Evolutionary conservation across 225 moss, liverwort and hornwort species (phyloP).

Genomic region (Polytrichum commune): DNA sequence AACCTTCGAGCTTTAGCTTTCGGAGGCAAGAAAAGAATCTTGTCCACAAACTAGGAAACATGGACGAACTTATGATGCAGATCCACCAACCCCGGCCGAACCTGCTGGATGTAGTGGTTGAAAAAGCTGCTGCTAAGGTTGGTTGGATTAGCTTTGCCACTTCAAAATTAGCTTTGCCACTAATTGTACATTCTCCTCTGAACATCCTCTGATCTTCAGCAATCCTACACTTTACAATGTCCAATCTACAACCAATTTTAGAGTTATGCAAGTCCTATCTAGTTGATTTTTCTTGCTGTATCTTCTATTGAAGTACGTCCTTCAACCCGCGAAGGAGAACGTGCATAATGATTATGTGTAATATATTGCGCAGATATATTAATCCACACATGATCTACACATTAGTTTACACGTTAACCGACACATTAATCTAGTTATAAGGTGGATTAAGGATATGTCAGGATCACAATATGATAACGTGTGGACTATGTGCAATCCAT

Average conservation of each 20-base stretch:
- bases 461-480: neutral
- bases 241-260: neutral
- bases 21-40: neutral
- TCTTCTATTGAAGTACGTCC: too few species aligned
- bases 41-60: conserved; percentile 4
- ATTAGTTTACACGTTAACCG: neutral
- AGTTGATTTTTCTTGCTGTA: neutral
- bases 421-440: neutral
- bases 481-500: neutral
- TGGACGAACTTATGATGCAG: conserved; percentile 31
- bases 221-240: too few species aligned
- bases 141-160: too few species aligned
- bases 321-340: too few species aligned
- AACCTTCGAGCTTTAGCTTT: neutral
- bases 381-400: neutral
- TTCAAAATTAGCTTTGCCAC: neutral
- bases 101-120: conserved; percentile 36
- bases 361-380: too few species aligned
- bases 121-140: conserved; percentile 27
- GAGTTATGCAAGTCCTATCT: neutral
- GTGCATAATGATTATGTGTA: too few species aligned
- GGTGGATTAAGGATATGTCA: neutral
- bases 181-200: neutral
- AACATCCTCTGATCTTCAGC: neutral
- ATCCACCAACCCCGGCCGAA: conserved; percentile 41